Conservation (phyloP, 2,329 filamentous ascomycete species). For the Aureobasidium sp. region DNA sequence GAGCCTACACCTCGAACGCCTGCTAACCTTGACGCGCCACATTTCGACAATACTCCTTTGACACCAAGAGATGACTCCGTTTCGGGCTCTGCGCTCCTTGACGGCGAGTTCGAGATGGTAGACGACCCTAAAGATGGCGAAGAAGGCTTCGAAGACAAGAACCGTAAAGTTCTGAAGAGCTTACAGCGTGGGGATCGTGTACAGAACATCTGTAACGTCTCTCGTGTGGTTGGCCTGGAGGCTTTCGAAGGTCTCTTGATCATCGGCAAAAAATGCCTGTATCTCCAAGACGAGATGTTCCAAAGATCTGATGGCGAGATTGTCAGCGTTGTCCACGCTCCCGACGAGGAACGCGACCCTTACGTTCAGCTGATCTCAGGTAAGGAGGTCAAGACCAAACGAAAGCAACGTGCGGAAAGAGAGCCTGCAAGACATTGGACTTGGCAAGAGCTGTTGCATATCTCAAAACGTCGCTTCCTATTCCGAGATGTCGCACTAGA, state of each 20-base stretch:
- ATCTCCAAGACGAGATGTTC: slow-evolving; percentile 94
- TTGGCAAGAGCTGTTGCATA: slow-evolving; percentile 88
- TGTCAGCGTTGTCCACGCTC: slow-evolving; percentile 91
- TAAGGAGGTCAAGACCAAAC: slow-evolving; percentile 53
- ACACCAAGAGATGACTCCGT: slow-evolving; percentile 35
- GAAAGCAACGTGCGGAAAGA: slow-evolving; percentile 34
- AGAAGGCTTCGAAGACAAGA: slow-evolving; percentile 92
- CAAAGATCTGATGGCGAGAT: slow-evolving; percentile 93
- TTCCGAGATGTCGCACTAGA: slow-evolving; percentile 96
- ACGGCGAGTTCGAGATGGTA: slow-evolving; percentile 93
- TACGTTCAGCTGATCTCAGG: slow-evolving; percentile 91
- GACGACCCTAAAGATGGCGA: slow-evolving; percentile 83
- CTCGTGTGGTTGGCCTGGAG: slow-evolving; percentile 85
- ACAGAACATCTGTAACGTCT: slow-evolving; percentile 90
- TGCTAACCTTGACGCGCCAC: neutral
- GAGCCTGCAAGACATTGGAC: slow-evolving; percentile 86
- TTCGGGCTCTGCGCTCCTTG: slow-evolving; percentile 40
- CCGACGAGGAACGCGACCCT: slow-evolving; percentile 82
- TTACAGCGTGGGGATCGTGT: slow-evolving; percentile 85
- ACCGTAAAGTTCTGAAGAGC: slow-evolving; percentile 92
- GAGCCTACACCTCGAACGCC: slow-evolving; percentile 10
- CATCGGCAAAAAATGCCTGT: slow-evolving; percentile 81
- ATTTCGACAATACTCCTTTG: slow-evolving; percentile 21
- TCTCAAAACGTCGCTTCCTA: slow-evolving; percentile 90
- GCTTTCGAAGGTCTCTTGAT: slow-evolving; percentile 90